A percentile compares a stretch with the other conserved stretches of the same genome.
These are phyloP conservation scores for Chaetomidium leptoderma DNA, from an alignment of 495 filamentous ascomycete genomes.

Conservation along the genomic window DNA sequence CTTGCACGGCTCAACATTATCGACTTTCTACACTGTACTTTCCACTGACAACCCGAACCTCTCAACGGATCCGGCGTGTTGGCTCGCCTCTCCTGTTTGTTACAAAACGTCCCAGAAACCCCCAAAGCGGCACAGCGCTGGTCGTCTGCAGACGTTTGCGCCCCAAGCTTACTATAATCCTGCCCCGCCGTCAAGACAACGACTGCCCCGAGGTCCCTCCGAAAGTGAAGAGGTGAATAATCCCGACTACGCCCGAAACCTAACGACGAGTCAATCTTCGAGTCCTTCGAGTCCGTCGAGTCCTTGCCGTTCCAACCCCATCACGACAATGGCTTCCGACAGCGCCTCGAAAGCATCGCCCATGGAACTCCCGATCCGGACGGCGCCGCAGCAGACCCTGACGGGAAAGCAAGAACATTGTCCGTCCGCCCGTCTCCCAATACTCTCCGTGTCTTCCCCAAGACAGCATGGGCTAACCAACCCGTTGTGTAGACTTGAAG, in stretches of 20 bases:
- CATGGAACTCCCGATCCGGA: slow-evolving; percentile 19
- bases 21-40: too few relatives aligned
- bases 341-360: neutral
- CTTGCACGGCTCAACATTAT: too few relatives aligned
- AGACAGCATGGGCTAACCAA: neutral
- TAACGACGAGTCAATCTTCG: neutral
- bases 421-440: slow-evolving; percentile 33
- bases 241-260: neutral
- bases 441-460: neutral
- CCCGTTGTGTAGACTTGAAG: slow-evolving; percentile 70
- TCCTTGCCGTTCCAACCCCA: neutral
- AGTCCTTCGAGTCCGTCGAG: neutral
- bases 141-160: too few relatives aligned
- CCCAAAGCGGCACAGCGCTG: neutral
- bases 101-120: neutral
- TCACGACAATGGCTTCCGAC: slow-evolving; percentile 10
- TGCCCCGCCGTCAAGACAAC: slow-evolving; percentile 1
- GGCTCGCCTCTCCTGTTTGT: neutral
- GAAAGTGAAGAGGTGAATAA: neutral
- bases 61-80: neutral
- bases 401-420: slow-evolving; percentile 99
- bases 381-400: slow-evolving; percentile 44
- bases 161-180: neutral
- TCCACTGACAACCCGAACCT: neutral
- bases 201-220: neutral